These are phyloP conservation scores for Ogataea trehaloabstinens DNA, from an alignment of 805 yeast genomes.

Conservation along the genomic window DNA sequence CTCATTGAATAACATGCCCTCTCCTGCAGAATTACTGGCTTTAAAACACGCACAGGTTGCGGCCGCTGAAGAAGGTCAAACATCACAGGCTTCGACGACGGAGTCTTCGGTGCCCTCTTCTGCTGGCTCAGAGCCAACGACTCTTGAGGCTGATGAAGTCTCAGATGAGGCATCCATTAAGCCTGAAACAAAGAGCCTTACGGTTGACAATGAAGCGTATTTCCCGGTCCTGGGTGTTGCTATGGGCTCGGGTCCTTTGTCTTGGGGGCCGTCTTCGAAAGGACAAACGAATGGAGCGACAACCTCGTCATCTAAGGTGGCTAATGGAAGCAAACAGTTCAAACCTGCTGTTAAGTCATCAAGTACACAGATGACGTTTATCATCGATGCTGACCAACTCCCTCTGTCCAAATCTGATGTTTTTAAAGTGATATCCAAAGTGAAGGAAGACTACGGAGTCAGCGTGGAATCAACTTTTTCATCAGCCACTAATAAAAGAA, in stretches of 20 bases:
- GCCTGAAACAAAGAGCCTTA: slow-evolving; percentile 42
- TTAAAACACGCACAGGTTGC: slow-evolving; percentile 32
- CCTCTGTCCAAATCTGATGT: slow-evolving; percentile 64
- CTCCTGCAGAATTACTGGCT: slow-evolving; percentile 41
- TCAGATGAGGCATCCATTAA: slow-evolving; percentile 30
- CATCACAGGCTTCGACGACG: slow-evolving; percentile 14
- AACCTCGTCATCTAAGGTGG: slow-evolving; percentile 14
- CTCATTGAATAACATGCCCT: slow-evolving; percentile 33
- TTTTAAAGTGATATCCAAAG: slow-evolving; percentile 59
- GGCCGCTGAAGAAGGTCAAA: slow-evolving; percentile 14
- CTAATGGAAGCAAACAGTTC: slow-evolving; percentile 14
- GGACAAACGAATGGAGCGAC: slow-evolving; percentile 22
- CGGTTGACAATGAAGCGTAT: slow-evolving; percentile 49
- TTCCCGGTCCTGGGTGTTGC: slow-evolving; percentile 67
- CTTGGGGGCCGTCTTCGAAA: slow-evolving; percentile 42
- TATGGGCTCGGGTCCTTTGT: slow-evolving; percentile 31
- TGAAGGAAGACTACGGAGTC: slow-evolving; percentile 60
- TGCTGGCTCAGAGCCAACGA: slow-evolving; percentile 15
- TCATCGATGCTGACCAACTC: slow-evolving; percentile 67
- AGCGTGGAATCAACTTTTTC: slow-evolving; percentile 82
- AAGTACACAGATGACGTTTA: slow-evolving; percentile 74
- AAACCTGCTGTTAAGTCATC: slow-evolving; percentile 50
- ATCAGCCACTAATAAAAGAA: slow-evolving; percentile 69
- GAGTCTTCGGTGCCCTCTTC: slow-evolving; percentile 19
- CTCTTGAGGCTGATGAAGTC: slow-evolving; percentile 13